A percentile compares a stretch with the other conserved stretches of the same genome.
Evolutionary conservation across 768 basidiomycete species (phyloP).

Genomic region (Boletus sensibilis): DNA sequence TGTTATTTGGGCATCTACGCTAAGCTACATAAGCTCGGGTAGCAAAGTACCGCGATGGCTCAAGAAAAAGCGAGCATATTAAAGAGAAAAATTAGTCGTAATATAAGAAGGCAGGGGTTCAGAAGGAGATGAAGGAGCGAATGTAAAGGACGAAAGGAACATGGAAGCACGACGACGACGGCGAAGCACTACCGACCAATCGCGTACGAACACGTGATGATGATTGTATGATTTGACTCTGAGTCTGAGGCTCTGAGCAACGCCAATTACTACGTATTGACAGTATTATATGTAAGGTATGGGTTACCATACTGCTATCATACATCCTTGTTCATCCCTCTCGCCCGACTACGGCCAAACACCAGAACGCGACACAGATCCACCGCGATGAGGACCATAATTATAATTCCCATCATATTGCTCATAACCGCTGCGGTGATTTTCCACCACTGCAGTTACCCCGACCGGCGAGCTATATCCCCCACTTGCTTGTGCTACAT

Average conservation of each 20-base stretch:
- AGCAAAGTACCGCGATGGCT: no score
- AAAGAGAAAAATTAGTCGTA: no score
- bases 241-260: no score
- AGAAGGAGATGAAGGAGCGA: no score
- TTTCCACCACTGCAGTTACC: constrained; percentile 16
- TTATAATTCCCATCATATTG: constrained; percentile 25
- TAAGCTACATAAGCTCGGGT: no score
- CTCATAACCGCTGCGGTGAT: constrained; percentile 23
- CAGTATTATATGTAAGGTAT: constrained; percentile 18
- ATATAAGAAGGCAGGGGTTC: no score
- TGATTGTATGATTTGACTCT: not conserved
- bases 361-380: constrained; percentile 24
- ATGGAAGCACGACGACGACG: no score
- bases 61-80: no score
- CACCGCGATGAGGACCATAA: constrained; percentile 21
- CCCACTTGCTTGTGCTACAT: constrained; percentile 16
- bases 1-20: no score
- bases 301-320: constrained; percentile 15
- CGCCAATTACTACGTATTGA: constrained; percentile 5
- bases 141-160: no score
- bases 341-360: constrained; percentile 28
- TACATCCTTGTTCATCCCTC: constrained; percentile 13
- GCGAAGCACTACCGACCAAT: no score
- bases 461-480: constrained; percentile 25
- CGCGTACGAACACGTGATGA: not conserved